Evolutionary conservation across 2,329 filamentous ascomycete genomes (phyloP), one percentile per base, ranked within the genome.

Genomic region (Colletotrichum tofieldiae): DNA sequence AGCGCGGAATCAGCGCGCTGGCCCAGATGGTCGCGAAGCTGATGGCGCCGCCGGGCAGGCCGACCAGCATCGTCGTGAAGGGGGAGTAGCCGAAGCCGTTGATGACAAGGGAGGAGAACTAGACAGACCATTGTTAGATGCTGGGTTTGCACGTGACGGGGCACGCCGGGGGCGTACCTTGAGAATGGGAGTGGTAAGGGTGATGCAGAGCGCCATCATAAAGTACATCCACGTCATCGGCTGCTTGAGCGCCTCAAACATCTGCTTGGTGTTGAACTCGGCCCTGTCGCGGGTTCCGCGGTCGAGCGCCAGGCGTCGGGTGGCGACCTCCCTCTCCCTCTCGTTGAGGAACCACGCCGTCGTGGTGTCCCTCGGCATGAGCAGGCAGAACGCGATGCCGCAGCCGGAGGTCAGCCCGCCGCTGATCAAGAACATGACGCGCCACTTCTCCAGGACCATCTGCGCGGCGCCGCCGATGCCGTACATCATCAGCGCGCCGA

Each of bases 401-500:
- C 54, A 45, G 14, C 37, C 51, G 5, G 61, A 37, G 8, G 65
- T 72, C 23, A 68, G 2, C 1, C 59, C 66, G 3, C 76, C 76
- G 41, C 75, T 75, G 2, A 76, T 23, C 4, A 78, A n/a, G 49
- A 76, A 76, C 6, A 76, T 68, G 20, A 52, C 73, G n/a, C 74
- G 37, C 76, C 76, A 77, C 23, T 67, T 67, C 8, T 61, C 65
- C 0, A 78, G 65, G 0, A 45, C 51, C 69, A 77, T 67, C 0
- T 74, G 9, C 6, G n/a, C 12, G 9, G 72, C 51, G 2, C 45
- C 58, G 37, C 77, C 78, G 16, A 80, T 71, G 11, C 74, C 76
- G 62, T 77, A 79, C 79, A 80, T 81, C 45, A 79, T 60, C 5
- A 81, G 61, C 6, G 72, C 72, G 0, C 79, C 79, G n/a, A 78